Conservation (phyloP, 2,329 filamentous ascomycete species). For the Chaetomiaceae sp. region DNA sequence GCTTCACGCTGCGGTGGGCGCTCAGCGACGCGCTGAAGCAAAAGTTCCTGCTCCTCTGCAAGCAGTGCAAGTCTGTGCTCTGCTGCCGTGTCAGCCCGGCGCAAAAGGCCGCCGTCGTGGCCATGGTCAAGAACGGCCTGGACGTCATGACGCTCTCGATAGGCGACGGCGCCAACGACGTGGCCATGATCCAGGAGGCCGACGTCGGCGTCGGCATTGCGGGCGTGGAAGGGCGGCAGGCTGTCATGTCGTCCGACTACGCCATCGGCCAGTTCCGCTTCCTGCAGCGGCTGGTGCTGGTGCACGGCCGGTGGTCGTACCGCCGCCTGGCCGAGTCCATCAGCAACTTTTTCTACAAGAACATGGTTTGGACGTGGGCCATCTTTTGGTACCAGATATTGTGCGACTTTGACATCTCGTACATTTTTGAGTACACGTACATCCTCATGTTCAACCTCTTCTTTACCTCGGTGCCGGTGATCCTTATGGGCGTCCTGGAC, state of each 20-base stretch:
- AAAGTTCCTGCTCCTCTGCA: slow-evolving; percentile 91
- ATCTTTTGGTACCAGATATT: slow-evolving; percentile 98
- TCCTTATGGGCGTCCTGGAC: slow-evolving; percentile 93
- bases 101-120: slow-evolving; percentile 95
- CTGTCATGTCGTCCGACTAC: slow-evolving; percentile 94
- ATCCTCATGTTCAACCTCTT: slow-evolving; percentile 95
- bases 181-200: slow-evolving; percentile 96
- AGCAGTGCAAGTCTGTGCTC: slow-evolving; percentile 92
- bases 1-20: slow-evolving; percentile 85
- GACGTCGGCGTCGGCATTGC: slow-evolving; percentile 96
- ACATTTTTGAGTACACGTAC: slow-evolving; percentile 96
- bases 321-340: slow-evolving; percentile 86
- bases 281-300: slow-evolving; percentile 76
- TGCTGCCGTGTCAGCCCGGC: slow-evolving; percentile 96
- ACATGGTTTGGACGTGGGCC: slow-evolving; percentile 93
- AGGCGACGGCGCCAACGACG: slow-evolving; percentile 91
- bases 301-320: slow-evolving; percentile 96
- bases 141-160: slow-evolving; percentile 96
- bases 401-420: slow-evolving; percentile 93
- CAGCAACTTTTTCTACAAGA: slow-evolving; percentile 99
- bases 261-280: slow-evolving; percentile 93
- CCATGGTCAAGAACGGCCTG: slow-evolving; percentile 89
- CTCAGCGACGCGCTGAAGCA: slow-evolving; percentile 78
- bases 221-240: slow-evolving; percentile 86
- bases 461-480: slow-evolving; percentile 92